A percentile compares a stretch with the other conserved stretches of the same genome.
Conservation (phyloP, 345 rosid species). For the Diplotaxis tenuifolia region DNA sequence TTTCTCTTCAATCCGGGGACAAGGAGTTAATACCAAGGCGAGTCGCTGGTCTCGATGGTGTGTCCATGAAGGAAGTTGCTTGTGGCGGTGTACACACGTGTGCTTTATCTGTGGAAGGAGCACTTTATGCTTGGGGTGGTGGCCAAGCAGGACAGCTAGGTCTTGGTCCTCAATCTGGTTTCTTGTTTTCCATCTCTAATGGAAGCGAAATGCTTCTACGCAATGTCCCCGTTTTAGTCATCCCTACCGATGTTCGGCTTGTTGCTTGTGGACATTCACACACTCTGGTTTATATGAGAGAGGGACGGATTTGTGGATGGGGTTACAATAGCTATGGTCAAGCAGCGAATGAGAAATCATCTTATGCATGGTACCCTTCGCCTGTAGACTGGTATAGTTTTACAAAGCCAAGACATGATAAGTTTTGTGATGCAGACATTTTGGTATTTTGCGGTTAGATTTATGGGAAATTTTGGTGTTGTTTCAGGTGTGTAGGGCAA, state of each 20-base stretch:
- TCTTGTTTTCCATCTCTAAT: constrained; percentile 61
- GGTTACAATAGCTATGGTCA: constrained; percentile 97
- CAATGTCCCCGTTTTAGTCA: constrained; percentile 70
- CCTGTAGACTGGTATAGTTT: constrained; percentile 86
- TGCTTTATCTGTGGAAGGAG: constrained; percentile 69
- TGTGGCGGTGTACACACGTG: constrained; percentile 97
- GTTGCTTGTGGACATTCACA: constrained; percentile 97
- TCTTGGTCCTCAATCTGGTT: constrained; percentile 74
- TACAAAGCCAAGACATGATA: not conserved
- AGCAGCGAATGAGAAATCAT: constrained; percentile 86
- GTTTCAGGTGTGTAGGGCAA: constrained; percentile 83
- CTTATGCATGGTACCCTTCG: constrained; percentile 94
- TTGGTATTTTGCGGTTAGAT: not conserved
- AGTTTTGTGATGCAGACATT: constrained; percentile 1
- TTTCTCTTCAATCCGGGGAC: constrained; percentile 83
- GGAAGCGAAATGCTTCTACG: constrained; percentile 59
- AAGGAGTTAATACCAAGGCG: constrained; percentile 90
- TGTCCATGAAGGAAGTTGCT: constrained; percentile 60
- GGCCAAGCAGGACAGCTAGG: constrained; percentile 91
- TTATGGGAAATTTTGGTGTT: constrained; percentile 13
- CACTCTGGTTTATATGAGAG: constrained; percentile 68
- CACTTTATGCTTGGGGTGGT: constrained; percentile 98
- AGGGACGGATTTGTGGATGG: constrained; percentile 92
- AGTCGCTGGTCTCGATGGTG: constrained; percentile 81
- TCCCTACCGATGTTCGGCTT: constrained; percentile 65